phyloP scores from a whole-genome alignment of 1,139 yeast genomes.

The Groenewaldozyma sp. region DNA sequence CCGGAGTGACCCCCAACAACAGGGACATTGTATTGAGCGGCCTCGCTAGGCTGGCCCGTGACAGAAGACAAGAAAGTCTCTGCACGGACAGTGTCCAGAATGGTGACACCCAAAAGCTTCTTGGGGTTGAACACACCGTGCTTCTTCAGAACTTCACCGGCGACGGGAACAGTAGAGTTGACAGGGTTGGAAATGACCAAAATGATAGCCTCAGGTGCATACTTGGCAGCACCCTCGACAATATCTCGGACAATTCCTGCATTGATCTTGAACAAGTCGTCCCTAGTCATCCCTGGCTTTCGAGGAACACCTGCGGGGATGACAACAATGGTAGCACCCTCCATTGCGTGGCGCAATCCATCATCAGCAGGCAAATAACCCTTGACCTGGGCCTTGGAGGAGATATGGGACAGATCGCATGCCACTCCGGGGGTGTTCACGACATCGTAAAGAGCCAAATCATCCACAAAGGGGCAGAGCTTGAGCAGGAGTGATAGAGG shows the following conservation, averaged over 20 bases:
- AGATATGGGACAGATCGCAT: conserved; percentile 83
- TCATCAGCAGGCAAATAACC: conserved; percentile 67
- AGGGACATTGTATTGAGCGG: conserved; percentile 31
- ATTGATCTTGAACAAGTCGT: conserved; percentile 93
- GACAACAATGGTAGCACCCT: conserved; percentile 77
- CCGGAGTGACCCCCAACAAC: conserved; percentile 99
- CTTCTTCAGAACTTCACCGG: conserved; percentile 84
- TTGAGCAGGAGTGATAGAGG: conserved; percentile 81
- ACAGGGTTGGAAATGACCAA: conserved; percentile 94
- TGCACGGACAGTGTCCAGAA: conserved; percentile 89
- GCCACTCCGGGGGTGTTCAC: conserved; percentile 90
- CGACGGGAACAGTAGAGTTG: conserved; percentile 97
- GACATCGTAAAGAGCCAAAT: conserved; percentile 77
- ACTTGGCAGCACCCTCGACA: conserved; percentile 80
- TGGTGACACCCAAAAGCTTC: conserved; percentile 94
- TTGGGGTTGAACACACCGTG: conserved; percentile 85
- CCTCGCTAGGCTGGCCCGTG: conserved; percentile 53
- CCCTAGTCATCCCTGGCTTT: conserved; percentile 97
- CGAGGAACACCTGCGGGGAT: conserved; percentile 99
- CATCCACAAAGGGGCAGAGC: conserved; percentile 47
- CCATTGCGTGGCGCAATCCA: conserved; percentile 68
- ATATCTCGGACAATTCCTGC: conserved; percentile 92
- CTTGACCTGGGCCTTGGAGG: conserved; percentile 64
- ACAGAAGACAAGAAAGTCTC: conserved; percentile 81
- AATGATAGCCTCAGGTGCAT: conserved; percentile 80